phyloP scores from a whole-genome alignment of 1,284 basidiomycete genomes.

The Cystobasidiaceae sp. region DNA sequence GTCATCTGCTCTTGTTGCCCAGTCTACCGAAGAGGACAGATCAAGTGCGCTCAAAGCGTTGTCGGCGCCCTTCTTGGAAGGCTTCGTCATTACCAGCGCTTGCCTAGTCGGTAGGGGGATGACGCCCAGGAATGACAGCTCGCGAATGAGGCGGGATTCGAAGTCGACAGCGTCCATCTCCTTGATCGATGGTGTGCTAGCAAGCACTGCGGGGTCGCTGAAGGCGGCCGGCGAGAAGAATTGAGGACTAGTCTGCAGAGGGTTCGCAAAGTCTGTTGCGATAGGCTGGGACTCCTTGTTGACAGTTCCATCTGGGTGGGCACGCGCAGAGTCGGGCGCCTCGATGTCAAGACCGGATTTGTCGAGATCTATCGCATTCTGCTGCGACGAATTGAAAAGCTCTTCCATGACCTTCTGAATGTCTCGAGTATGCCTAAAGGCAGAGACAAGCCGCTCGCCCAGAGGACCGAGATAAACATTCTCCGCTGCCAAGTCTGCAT shows the following conservation, averaged over 20 bases:
- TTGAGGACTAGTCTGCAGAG: conserved; percentile 15
- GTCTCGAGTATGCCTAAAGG: conserved; percentile 28
- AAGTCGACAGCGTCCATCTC: conserved; percentile 52
- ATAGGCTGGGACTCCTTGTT: background rate
- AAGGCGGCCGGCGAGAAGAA: conserved; percentile 4
- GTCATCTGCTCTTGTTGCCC: conserved; percentile 66
- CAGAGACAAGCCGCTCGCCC: conserved; percentile 57
- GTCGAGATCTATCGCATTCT: background rate
- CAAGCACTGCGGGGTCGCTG: conserved; percentile 1
- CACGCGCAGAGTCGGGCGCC: background rate
- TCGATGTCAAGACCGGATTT: background rate
- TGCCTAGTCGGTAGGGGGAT: conserved; percentile 41
- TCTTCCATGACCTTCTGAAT: conserved; percentile 11
- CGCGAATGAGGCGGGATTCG: conserved; percentile 54
- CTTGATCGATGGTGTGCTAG: background rate
- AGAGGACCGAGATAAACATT: conserved; percentile 66
- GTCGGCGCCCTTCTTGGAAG: background rate
- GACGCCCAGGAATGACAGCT: conserved; percentile 53
- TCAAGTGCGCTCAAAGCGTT: background rate
- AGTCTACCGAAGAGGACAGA: conserved; percentile 18
- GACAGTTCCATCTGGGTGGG: background rate
- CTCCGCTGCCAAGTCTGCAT: conserved; percentile 59
- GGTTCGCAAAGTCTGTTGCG: too few relatives aligned
- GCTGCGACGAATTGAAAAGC: background rate
- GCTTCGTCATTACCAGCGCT: background rate